These are phyloP conservation scores for Pezicula neosporulosa DNA, from an alignment of 2,329 filamentous ascomycete genomes.

Conservation along the genomic window DNA sequence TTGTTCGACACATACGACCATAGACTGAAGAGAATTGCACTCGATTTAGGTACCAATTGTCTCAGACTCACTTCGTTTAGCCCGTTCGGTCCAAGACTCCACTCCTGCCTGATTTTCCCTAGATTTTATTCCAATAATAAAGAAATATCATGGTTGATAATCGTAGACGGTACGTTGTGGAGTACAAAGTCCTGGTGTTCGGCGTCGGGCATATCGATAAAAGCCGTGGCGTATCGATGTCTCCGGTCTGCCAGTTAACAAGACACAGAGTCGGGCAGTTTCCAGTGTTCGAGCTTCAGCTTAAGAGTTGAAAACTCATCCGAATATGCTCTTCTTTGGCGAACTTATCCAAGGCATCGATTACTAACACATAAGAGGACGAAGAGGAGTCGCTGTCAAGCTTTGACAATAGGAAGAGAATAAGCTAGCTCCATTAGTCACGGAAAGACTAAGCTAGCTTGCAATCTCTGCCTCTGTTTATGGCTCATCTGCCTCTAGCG, in stretches of 20 bases:
- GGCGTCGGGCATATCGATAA: constrained; percentile 2
- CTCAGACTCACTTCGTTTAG: neutral
- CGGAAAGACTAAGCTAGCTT: constrained; percentile 29
- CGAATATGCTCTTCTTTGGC: constrained; percentile 9
- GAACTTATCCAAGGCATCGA: constrained; percentile 27
- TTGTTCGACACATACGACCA: too few species aligned
- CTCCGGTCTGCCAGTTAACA: constrained; percentile 23
- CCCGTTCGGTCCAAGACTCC: neutral
- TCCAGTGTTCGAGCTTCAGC: constrained; percentile 6
- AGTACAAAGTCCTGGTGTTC: constrained; percentile 17
- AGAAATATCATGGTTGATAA: constrained; percentile 21
- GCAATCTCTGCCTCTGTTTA: too few species aligned
- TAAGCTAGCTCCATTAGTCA: constrained; percentile 39
- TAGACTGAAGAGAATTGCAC: too few species aligned
- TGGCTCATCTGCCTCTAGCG: too few species aligned
- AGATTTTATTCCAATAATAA: constrained; percentile 13
- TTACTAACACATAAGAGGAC: constrained; percentile 12
- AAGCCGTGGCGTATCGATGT: constrained; percentile 15
- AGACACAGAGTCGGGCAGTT: constrained; percentile 12
- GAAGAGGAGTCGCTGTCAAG: neutral
- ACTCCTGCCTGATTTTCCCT: constrained; percentile 5
- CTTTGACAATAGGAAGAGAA: constrained; percentile 34
- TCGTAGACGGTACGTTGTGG: constrained; percentile 8
- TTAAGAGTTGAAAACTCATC: constrained; percentile 15
- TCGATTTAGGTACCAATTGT: too few species aligned